Evolutionary conservation across 805 yeast species (phyloP).

Genomic region (Cyberlindnera saturnus): DNA sequence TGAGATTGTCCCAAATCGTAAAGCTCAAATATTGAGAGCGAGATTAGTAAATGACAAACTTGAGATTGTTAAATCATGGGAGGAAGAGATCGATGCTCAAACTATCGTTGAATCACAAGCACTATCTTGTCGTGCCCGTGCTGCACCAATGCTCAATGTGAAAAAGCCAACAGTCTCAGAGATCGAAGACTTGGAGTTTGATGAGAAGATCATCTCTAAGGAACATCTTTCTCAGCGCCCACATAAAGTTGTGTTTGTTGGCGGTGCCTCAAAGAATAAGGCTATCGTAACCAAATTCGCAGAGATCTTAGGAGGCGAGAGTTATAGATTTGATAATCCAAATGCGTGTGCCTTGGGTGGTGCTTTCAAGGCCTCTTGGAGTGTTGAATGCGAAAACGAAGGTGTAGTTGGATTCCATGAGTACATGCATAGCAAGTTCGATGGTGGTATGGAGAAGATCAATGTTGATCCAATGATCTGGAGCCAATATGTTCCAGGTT

Average conservation of each 20-base stretch:
- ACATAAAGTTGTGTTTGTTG: constrained; percentile 70
- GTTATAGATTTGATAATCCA: constrained; percentile 62
- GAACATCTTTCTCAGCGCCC: constrained; percentile 41
- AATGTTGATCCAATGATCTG: constrained; percentile 5
- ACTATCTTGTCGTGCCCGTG: constrained; percentile 71
- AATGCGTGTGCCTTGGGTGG: constrained; percentile 95
- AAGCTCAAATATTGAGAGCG: constrained; percentile 55
- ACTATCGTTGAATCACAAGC: constrained; percentile 87
- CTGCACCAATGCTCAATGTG: constrained; percentile 65
- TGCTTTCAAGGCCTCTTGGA: constrained; percentile 81
- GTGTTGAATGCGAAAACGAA: constrained; percentile 23
- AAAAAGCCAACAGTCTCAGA: constrained; percentile 2
- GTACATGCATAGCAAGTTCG: constrained; percentile 36
- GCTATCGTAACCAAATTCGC: constrained; percentile 68
- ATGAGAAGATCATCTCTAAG: constrained; percentile 23
- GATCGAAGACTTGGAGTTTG: constrained; percentile 25
- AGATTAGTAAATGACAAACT: constrained; percentile 27
- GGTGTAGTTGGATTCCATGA: constrained; percentile 30
- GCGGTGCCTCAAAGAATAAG: constrained; percentile 75
- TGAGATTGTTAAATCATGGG: constrained; percentile 35
- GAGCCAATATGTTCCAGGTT: constrained; percentile 11
- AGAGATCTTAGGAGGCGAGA: constrained; percentile 58
- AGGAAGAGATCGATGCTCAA: constrained; percentile 58
- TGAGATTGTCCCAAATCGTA: constrained; percentile 84
- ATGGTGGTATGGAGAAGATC: constrained; percentile 9